phyloP scores from a whole-genome alignment of 805 yeast genomes.

The Clavispora santaluciae region DNA sequence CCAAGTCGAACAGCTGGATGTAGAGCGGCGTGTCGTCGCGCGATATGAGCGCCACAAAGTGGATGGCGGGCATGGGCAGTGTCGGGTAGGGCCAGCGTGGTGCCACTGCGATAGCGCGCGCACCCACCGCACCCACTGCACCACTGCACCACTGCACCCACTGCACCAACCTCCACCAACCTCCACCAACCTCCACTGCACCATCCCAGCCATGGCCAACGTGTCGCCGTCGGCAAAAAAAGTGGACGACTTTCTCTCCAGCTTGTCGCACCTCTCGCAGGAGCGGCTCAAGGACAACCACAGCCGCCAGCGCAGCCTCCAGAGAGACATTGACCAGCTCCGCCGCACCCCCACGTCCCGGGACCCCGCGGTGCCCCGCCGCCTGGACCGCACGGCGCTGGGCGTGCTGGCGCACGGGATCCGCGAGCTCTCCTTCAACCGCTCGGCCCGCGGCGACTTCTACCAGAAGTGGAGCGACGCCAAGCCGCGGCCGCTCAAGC shows the following conservation, averaged over 20 bases:
- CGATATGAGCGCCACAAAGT: constrained; percentile 55
- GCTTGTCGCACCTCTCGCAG: constrained; percentile 33
- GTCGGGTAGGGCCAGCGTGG: background rate
- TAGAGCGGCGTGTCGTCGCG: constrained; percentile 57
- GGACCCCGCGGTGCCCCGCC: background rate
- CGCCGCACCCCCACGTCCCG: background rate
- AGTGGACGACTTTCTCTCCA: constrained; percentile 36
- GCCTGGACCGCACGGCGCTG: too few species aligned
- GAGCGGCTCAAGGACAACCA: constrained; percentile 31
- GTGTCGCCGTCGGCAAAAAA: constrained; percentile 28
- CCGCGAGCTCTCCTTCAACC: constrained; percentile 15
- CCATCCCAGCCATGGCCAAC: constrained; percentile 14
- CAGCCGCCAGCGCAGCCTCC: constrained; percentile 29
- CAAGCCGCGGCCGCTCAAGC: background rate
- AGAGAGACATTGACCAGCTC: constrained; percentile 25
- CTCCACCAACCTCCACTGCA: background rate
- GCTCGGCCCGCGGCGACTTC: constrained; percentile 7
- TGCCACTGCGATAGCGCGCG: too few species aligned
- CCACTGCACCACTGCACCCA: background rate
- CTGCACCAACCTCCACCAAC: background rate
- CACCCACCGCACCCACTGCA: too few species aligned
- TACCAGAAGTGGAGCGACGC: constrained; percentile 7
- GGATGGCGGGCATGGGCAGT: constrained; percentile 18
- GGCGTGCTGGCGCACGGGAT: constrained; percentile 5
- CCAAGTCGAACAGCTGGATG: constrained; percentile 45